Evolutionary conservation across 768 basidiomycete species (phyloP).

Genomic region (Panellus pusillus): DNA sequence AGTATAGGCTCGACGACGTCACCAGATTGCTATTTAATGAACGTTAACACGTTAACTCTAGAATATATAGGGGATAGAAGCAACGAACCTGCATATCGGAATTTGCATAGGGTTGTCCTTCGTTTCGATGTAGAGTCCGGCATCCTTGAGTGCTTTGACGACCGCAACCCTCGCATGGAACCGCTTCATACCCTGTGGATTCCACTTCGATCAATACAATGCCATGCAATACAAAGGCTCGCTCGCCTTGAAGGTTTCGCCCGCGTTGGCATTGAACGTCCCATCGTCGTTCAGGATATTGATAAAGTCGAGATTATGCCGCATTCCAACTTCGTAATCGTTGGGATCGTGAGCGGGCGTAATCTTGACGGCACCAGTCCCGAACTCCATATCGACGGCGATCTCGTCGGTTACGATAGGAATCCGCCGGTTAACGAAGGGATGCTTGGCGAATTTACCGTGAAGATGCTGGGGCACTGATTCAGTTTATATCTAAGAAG

Average conservation of each 20-base stretch:
- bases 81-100: constrained; percentile 79
- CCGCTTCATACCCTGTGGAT: constrained; percentile 85
- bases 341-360: constrained; percentile 98
- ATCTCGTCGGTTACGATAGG: constrained; percentile 88
- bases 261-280: constrained; percentile 89
- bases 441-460: constrained; percentile 88
- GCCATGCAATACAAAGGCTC: too few relatives aligned
- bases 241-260: constrained; percentile 67
- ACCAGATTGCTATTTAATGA: constrained; percentile 70
- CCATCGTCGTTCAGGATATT: constrained; percentile 97
- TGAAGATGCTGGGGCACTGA: constrained; percentile 68
- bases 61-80: background rate
- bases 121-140: constrained; percentile 83
- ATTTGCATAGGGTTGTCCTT: constrained; percentile 98
- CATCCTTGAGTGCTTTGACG: constrained; percentile 78
- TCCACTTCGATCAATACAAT: background rate
- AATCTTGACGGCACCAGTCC: constrained; percentile 98
- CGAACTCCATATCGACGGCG: constrained; percentile 93
- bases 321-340: constrained; percentile 90
- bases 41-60: constrained; percentile 7
- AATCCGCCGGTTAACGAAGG: constrained; percentile 82
- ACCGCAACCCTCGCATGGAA: constrained; percentile 90
- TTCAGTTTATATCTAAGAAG: background rate
- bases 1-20: constrained; percentile 93
- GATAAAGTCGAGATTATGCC: constrained; percentile 89